Evolutionary conservation across 331 rosid genomes (phyloP), one percentile per base, ranked within the genome.

Genomic region (Malus hybrid): DNA sequence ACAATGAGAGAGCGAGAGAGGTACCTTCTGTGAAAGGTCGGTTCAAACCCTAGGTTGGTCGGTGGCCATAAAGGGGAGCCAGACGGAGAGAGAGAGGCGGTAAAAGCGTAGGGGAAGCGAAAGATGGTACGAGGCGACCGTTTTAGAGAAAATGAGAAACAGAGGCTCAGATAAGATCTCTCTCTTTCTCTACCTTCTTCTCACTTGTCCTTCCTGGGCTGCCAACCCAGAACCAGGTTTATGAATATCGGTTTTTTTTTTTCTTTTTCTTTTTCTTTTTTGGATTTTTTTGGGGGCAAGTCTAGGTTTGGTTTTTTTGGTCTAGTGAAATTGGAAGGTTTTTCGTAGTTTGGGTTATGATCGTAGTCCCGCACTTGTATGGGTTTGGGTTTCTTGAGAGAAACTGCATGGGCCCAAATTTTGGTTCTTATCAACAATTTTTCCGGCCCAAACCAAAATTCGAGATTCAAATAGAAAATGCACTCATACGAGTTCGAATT

Each of bases 31-130:
- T 52, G 22, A 69, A 52, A 52, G 79, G 76, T 73, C 28, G 20
- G 13, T 63, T 60, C 65, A 36, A 75, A 71, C 71, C 80, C 79
- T 61, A 78, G 78, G 73, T 76, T 79, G 63, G 79, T 48, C 73
- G 36, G 72, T n/a, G 79, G 71, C 81, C 85, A 73, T 75, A 70
- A 32, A 39, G n/a, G 22, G 46, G n/a, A 13, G n/a, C 13, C 19
- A n/a, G 71, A 64, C 8, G 12, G 60, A 6, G 19, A 61, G n/a
- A 42, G 67, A 46, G 69, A 69, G 36, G 55, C 44, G 56, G 60
- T 36, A 27, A 39, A 44, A 10, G 5, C 48, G 48, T 42, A 42
- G 61, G 48, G 78, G 54, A 60, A 73, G 78, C 48, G 70, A 69
- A 34, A 29, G 69, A 56, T 32, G 70, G 64, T 71, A 52, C 78